Conservation (phyloP, 352 stramenopile genomes). For the Blastocystis sp. region DNA sequence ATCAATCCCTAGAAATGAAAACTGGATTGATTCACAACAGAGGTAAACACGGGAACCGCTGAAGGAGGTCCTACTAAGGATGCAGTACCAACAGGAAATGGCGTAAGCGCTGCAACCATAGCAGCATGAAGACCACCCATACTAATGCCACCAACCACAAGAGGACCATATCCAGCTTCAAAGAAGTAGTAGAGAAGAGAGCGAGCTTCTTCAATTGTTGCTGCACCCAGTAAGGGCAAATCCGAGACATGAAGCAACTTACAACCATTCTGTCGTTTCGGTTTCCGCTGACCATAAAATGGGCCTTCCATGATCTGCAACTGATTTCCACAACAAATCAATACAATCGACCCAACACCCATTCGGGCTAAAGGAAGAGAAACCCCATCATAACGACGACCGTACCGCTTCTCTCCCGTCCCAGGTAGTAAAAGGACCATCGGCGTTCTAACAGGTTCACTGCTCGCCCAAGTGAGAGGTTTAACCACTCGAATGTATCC, state of each 20-base stretch:
- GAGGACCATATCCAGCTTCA: slow-evolving; percentile 21
- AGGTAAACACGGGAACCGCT: slow-evolving; percentile 63
- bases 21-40: neutral
- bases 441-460: neutral
- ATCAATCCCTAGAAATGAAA: slow-evolving; percentile 50
- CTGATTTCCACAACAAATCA: neutral
- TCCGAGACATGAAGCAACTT: slow-evolving; percentile 58
- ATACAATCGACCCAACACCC: slow-evolving; percentile 36
- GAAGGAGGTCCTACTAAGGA: slow-evolving; percentile 64
- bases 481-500: slow-evolving; percentile 60
- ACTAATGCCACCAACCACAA: slow-evolving; percentile 56
- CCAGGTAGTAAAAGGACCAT: slow-evolving; percentile 64
- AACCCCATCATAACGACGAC: slow-evolving; percentile 44
- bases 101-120: slow-evolving; percentile 35
- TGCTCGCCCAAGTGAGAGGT: slow-evolving; percentile 38
- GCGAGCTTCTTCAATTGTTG: slow-evolving; percentile 59
- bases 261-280: slow-evolving; percentile 59
- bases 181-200: slow-evolving; percentile 49
- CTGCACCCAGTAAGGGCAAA: slow-evolving; percentile 34
- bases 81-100: slow-evolving; percentile 38
- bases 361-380: slow-evolving; percentile 38
- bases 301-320: slow-evolving; percentile 59
- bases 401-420: slow-evolving; percentile 40
- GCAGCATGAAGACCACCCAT: slow-evolving; percentile 61
- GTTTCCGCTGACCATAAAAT: slow-evolving; percentile 56